phyloP scores from a whole-genome alignment of 2,329 filamentous ascomycete genomes.

The Alternaria burnsii region DNA sequence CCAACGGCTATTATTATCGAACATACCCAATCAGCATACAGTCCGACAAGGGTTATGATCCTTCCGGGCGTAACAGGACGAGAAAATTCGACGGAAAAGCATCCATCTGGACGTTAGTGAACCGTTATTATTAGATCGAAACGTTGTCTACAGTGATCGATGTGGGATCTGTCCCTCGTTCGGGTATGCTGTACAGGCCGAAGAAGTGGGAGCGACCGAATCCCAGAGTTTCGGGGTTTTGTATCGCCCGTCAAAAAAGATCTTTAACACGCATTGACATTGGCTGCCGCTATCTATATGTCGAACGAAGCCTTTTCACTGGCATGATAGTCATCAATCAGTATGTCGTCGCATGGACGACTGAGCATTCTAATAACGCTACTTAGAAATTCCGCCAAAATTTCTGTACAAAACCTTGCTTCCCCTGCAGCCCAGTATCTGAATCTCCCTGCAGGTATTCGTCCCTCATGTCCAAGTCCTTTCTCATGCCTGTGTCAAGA shows the following conservation, averaged over 20 bases:
- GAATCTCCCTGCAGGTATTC: conserved; percentile 16
- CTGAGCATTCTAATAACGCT: neutral
- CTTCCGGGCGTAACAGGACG: neutral
- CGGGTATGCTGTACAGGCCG: neutral
- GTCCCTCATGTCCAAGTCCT: conserved; percentile 46
- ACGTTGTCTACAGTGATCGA: neutral
- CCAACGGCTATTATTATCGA: neutral
- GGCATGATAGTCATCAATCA: neutral
- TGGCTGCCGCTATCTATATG: neutral
- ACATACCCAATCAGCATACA: neutral
- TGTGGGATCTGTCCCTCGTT: neutral
- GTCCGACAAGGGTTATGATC: neutral
- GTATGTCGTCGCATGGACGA: neutral
- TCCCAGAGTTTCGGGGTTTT: neutral
- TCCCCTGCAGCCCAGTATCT: conserved; percentile 8
- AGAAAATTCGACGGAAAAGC: neutral
- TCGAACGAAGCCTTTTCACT: neutral
- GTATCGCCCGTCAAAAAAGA: neutral
- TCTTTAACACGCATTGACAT: neutral
- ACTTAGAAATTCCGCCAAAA: conserved; percentile 20
- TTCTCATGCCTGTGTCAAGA: conserved; percentile 49
- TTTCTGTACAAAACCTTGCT: conserved; percentile 19
- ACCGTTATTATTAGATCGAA: neutral
- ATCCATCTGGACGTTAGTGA: neutral
- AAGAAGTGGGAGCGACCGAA: neutral